A percentile compares a stretch with the other conserved stretches of the same genome.
phyloP scores from a whole-genome alignment of 768 basidiomycete genomes.

The Solioccasus polychromus region DNA sequence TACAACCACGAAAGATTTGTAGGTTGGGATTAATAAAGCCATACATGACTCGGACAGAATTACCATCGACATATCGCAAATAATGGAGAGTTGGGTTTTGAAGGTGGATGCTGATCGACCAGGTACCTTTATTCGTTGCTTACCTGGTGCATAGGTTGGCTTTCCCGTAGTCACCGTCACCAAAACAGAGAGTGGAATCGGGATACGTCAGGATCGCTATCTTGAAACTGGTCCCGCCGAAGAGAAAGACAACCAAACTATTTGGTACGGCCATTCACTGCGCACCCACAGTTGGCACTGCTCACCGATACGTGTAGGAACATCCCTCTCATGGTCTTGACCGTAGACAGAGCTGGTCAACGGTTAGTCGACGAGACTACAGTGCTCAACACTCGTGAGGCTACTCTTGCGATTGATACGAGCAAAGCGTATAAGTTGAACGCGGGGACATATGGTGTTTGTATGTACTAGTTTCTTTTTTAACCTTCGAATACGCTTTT shows the following conservation, averaged over 20 bases:
- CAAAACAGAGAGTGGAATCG: constrained; percentile 68
- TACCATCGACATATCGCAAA: constrained; percentile 60
- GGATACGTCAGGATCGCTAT: constrained; percentile 88
- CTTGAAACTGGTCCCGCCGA: constrained; percentile 78
- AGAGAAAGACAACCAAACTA: constrained; percentile 80
- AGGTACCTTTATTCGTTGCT: neutral
- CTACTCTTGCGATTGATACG: constrained; percentile 67
- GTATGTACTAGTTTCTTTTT: constrained; percentile 60
- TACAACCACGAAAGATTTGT: constrained; percentile 81
- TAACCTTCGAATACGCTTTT: constrained; percentile 1
- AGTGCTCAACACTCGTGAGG: constrained; percentile 68
- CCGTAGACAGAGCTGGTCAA: constrained; percentile 58
- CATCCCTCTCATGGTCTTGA: constrained; percentile 73
- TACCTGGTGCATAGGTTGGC: constrained; percentile 49
- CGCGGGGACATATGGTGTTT: constrained; percentile 84
- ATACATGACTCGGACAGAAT: too few relatives aligned
- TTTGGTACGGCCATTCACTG: constrained; percentile 55
- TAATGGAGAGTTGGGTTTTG: constrained; percentile 92
- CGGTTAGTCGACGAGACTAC: constrained; percentile 54
- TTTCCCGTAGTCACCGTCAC: constrained; percentile 89
- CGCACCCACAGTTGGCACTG: too few relatives aligned
- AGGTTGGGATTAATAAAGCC: constrained; percentile 78
- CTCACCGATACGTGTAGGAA: constrained; percentile 46
- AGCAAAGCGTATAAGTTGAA: constrained; percentile 86
- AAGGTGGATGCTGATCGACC: constrained; percentile 43